Conservation (phyloP, 805 yeast genomes). For the Candida ascalaphidarum region DNA sequence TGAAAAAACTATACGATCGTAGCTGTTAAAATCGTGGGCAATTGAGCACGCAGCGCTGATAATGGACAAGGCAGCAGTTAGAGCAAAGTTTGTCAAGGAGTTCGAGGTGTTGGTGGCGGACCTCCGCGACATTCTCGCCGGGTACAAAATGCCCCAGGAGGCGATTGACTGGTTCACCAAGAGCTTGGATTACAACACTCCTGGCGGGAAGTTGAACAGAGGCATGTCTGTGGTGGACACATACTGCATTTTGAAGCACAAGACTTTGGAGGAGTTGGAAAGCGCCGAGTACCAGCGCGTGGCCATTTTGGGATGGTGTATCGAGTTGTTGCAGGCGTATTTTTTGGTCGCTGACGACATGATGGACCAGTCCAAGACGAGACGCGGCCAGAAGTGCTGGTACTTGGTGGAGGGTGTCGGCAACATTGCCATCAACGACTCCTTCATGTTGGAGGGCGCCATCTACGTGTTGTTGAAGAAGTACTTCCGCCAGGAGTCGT, state of each 20-base stretch:
- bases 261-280: conserved; percentile 47
- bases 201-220: conserved; percentile 95
- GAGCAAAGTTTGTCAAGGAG: conserved; percentile 50
- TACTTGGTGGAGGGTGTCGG: conserved; percentile 73
- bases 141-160: conserved; percentile 76
- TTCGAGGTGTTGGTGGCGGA: conserved; percentile 79
- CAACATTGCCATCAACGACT: conserved; percentile 92
- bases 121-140: conserved; percentile 48
- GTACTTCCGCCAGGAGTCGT: conserved; percentile 73
- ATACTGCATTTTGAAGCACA: conserved; percentile 63
- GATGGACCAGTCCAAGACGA: conserved; percentile 94
- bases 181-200: conserved; percentile 75
- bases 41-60: conserved; percentile 1
- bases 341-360: conserved; percentile 97
- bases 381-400: conserved; percentile 99
- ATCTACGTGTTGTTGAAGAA: conserved; percentile 84
- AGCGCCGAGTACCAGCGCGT: conserved; percentile 72
- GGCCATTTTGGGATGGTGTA: conserved; percentile 90
- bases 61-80: conserved; percentile 30
- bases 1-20: neutral
- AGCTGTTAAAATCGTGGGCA: neutral
- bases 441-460: conserved; percentile 94
- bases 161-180: conserved; percentile 81
- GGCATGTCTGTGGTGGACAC: conserved; percentile 95
- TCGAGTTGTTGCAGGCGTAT: conserved; percentile 91